A percentile compares a stretch with the other conserved stretches of the same genome.
phyloP scores from a whole-genome alignment of 2,329 filamentous ascomycete species.

The Fusarium secorum region DNA sequence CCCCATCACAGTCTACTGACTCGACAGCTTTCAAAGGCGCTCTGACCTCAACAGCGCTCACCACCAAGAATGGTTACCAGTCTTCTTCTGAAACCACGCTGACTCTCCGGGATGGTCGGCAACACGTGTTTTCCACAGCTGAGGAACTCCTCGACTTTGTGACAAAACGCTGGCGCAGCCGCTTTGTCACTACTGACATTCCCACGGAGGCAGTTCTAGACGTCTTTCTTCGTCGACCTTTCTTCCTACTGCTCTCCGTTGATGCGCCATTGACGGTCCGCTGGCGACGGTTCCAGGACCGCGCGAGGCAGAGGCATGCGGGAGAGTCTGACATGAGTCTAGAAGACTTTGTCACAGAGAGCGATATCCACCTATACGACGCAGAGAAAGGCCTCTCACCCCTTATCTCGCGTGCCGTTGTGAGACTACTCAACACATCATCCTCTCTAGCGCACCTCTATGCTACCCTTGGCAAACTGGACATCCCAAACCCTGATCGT shows the following conservation, averaged over 20 bases:
- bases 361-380: slow-evolving; percentile 80
- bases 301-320: slow-evolving; percentile 30
- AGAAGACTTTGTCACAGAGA: slow-evolving; percentile 64
- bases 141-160: slow-evolving; percentile 82
- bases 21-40: slow-evolving; percentile 37
- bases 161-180: slow-evolving; percentile 81
- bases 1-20: slow-evolving; percentile 12
- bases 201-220: slow-evolving; percentile 77
- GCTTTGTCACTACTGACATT: slow-evolving; percentile 88
- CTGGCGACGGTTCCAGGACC: slow-evolving; percentile 76
- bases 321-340: slow-evolving; percentile 51
- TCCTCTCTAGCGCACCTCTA: slow-evolving; percentile 75
- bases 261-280: slow-evolving; percentile 87
- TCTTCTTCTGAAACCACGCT: slow-evolving; percentile 40
- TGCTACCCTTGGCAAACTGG: slow-evolving; percentile 73
- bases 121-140: slow-evolving; percentile 64
- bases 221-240: slow-evolving; percentile 78
- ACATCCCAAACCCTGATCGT: slow-evolving; percentile 79
- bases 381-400: slow-evolving; percentile 71
- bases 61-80: slow-evolving; percentile 38
- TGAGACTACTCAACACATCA: slow-evolving; percentile 87
- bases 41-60: slow-evolving; percentile 40
- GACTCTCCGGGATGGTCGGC: slow-evolving; percentile 36
- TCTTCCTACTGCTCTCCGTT: slow-evolving; percentile 91
- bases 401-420: slow-evolving; percentile 80